These are phyloP conservation scores for Phytophthora sp. DNA, from an alignment of 352 stramenopile species.

Conservation along the genomic window DNA sequence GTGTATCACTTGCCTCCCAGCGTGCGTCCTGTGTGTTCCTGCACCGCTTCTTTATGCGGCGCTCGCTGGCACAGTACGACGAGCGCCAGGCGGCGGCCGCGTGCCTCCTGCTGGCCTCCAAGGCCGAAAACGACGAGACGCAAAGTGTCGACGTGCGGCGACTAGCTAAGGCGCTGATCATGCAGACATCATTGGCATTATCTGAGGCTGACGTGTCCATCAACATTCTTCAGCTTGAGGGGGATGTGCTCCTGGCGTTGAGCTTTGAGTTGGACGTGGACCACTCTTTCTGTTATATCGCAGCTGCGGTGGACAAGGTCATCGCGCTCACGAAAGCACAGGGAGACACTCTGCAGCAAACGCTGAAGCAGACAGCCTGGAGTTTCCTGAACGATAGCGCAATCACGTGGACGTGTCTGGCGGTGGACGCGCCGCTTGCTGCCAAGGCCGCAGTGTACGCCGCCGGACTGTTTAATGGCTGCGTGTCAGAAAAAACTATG, in stretches of 20 bases:
- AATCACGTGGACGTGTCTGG: constrained; percentile 56
- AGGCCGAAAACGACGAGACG: constrained; percentile 51
- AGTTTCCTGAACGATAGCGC: constrained; percentile 65
- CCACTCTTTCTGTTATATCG: constrained; percentile 54
- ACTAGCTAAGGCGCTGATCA: constrained; percentile 30
- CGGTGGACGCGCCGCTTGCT: constrained; percentile 40
- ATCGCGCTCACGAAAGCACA: constrained; percentile 27
- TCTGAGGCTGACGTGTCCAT: constrained; percentile 10
- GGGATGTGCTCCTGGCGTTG: constrained; percentile 50
- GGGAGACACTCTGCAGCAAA: constrained; percentile 16
- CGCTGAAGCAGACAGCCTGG: constrained; percentile 50
- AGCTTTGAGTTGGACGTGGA: constrained; percentile 52
- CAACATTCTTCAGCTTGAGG: constrained; percentile 39
- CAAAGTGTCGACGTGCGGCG: constrained; percentile 35
- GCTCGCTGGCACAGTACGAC: constrained; percentile 43
- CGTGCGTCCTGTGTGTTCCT: constrained; percentile 53
- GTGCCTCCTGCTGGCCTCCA: constrained; percentile 54
- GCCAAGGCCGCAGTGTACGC: constrained; percentile 53
- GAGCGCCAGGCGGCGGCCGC: constrained; percentile 37
- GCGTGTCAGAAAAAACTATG: constrained; percentile 23
- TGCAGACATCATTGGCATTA: background rate
- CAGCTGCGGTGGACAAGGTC: constrained; percentile 48
- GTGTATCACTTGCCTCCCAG: constrained; percentile 44
- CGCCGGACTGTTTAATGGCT: constrained; percentile 44
- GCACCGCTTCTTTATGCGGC: constrained; percentile 56